Evolutionary conservation across 78 protist species (phyloP), one percentile per base, ranked within the genome.

Genomic region (Salpingoeca rosetta): DNA sequence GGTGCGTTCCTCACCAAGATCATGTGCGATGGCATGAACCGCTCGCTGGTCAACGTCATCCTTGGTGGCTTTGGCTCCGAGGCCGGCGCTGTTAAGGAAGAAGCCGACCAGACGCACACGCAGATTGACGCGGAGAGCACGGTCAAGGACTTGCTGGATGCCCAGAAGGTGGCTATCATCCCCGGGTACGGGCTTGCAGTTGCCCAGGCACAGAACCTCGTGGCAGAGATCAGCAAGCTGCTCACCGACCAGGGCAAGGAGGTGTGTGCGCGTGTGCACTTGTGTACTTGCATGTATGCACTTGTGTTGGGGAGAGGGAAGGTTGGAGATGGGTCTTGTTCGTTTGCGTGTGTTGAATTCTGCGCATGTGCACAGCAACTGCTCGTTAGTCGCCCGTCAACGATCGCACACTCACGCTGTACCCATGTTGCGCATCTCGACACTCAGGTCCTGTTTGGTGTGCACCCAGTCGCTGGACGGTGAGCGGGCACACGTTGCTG

Each of bases 171-270:
- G 35, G 42, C 97, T 88, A 95, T 98, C 57, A 97, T 97, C 36
- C 99, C 99, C 12, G 99, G 99, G 26, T 98, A 96, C 84, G 99
- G 99, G 35, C 74, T 98, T 81, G 99, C 99, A 0, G 98, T 96
- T 26, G 95, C 96, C 39, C 85, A 92, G 51, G 97, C 92, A 7
- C 99, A 96, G 86, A 87, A 96, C 75, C 87, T 97, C 17, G 82
- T 98, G 28, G 92, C 96, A 0, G 96, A 95, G 79, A 38, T 97
- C 76, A 82, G 91, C 44, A 75, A 86, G 72, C 73, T 87, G 24
- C 87, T 96, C 38, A 78, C 76, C 35, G 84, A 88, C 42, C 27
- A 42, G 37, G 92, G 91, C 80, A 76, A 43, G 31, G 73, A 41
- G 38, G 79, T 79, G 42, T n/a, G n/a, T n/a, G n/a, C n/a, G n/a